Evolutionary conservation across 331 rosid genomes (phyloP).

Genomic region (Stylosanthes scabra): DNA sequence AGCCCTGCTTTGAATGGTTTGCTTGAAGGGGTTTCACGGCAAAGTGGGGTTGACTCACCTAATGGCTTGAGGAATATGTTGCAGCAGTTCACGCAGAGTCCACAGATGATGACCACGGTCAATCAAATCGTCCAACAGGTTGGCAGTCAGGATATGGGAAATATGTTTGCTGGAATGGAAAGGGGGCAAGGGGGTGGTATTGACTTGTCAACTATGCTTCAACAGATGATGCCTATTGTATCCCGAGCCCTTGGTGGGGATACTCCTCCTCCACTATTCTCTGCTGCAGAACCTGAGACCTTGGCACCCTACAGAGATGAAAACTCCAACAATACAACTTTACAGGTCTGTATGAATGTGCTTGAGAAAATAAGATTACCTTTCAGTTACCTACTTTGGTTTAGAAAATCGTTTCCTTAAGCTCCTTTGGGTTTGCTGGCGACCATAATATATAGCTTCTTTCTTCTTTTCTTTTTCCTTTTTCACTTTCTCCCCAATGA

Average conservation of each 20-base stretch:
- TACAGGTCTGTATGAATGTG: constrained; percentile 61
- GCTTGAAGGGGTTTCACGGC: constrained; percentile 88
- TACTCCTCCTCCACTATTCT: constrained; percentile 45
- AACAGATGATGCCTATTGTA: constrained; percentile 98
- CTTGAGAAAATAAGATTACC: constrained; percentile 3
- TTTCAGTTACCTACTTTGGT: not conserved
- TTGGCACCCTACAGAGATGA: constrained; percentile 43
- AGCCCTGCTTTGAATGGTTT: constrained; percentile 92
- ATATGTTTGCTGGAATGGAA: constrained; percentile 73
- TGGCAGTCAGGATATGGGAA: constrained; percentile 74
- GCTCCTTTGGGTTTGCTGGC: constrained; percentile 2
- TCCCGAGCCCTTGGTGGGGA: constrained; percentile 77
- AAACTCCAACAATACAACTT: constrained; percentile 47
- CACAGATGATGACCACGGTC: constrained; percentile 84
- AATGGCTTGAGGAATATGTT: constrained; percentile 89
- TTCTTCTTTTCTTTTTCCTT: not conserved
- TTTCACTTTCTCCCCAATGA: not conserved
- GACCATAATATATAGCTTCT: not conserved
- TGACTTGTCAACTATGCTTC: constrained; percentile 88
- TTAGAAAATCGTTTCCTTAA: constrained; percentile 1
- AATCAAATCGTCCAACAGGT: constrained; percentile 88
- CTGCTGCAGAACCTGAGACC: constrained; percentile 56
- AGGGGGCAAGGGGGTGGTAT: constrained; percentile 83
- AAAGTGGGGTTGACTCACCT: constrained; percentile 87
- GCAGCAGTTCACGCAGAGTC: constrained; percentile 92